Conservation (phyloP, 192 early-diverging fungal species). For the Backusella macrospora region DNA sequence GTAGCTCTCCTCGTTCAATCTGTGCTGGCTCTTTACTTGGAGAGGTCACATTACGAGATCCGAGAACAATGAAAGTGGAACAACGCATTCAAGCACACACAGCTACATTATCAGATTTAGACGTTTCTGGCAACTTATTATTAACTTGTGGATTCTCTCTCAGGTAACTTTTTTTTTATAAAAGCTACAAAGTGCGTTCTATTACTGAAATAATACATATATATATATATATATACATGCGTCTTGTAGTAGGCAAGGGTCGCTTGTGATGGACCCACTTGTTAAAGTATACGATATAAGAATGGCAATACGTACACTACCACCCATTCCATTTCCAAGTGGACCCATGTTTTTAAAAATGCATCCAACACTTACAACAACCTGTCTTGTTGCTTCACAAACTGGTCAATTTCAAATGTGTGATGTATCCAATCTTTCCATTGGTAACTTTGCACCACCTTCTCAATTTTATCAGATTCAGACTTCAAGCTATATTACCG, state of each 20-base stretch:
- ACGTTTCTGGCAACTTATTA: slow-evolving; percentile 72
- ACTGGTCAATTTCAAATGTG: slow-evolving; percentile 72
- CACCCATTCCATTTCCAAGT: slow-evolving; percentile 70
- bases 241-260: slow-evolving; percentile 43
- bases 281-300: slow-evolving; percentile 87
- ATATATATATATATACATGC: neutral
- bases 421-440: slow-evolving; percentile 57
- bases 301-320: slow-evolving; percentile 63
- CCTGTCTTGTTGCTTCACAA: slow-evolving; percentile 65
- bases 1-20: slow-evolving; percentile 57
- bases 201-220: neutral
- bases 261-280: slow-evolving; percentile 71
- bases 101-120: slow-evolving; percentile 77
- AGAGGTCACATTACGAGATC: slow-evolving; percentile 68
- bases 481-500: slow-evolving; percentile 65
- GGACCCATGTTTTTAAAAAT: slow-evolving; percentile 72
- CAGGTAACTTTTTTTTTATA: slow-evolving; percentile 40
- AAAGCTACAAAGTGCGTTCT: neutral
- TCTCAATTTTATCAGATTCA: slow-evolving; percentile 60
- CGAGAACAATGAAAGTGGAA: slow-evolving; percentile 61
- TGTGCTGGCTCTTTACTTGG: slow-evolving; percentile 69
- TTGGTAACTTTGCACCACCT: slow-evolving; percentile 39
- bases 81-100: slow-evolving; percentile 72
- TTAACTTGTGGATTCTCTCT: slow-evolving; percentile 77
- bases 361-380: slow-evolving; percentile 69